Evolutionary conservation across 306 rosid genomes (phyloP).

Genomic region (Prinsepia uniflora): DNA sequence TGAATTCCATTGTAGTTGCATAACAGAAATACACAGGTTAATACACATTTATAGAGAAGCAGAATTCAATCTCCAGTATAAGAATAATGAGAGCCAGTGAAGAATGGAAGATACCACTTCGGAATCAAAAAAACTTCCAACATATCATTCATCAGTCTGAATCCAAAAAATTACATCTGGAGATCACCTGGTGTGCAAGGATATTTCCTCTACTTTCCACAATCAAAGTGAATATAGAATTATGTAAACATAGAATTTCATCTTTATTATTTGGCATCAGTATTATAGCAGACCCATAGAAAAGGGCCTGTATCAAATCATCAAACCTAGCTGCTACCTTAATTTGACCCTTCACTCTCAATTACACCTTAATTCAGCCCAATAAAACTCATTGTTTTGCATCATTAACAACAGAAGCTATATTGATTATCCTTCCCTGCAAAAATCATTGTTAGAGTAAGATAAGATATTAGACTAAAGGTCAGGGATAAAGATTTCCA

Average conservation of each 20-base stretch:
- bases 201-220: background rate
- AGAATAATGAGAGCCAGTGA: too few relatives aligned
- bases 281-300: background rate
- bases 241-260: constrained; percentile 4
- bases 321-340: background rate
- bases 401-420: constrained; percentile 68
- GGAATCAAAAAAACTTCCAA: too few relatives aligned
- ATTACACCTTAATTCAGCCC: background rate
- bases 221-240: background rate
- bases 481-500: background rate
- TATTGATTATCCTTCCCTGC: constrained; percentile 95
- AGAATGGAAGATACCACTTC: too few relatives aligned
- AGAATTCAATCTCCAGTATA: too few relatives aligned
- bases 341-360: background rate
- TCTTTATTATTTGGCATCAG: background rate
- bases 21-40: too few relatives aligned
- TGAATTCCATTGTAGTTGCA: too few relatives aligned
- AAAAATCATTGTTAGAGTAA: constrained; percentile 16
- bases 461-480: background rate
- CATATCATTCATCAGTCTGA: background rate
- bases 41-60: too few relatives aligned
- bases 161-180: background rate
- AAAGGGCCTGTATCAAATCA: constrained; percentile 1
- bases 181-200: background rate
- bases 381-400: background rate